Conservation (phyloP, 2,329 filamentous ascomycete species). For the Nemania diffusa region DNA sequence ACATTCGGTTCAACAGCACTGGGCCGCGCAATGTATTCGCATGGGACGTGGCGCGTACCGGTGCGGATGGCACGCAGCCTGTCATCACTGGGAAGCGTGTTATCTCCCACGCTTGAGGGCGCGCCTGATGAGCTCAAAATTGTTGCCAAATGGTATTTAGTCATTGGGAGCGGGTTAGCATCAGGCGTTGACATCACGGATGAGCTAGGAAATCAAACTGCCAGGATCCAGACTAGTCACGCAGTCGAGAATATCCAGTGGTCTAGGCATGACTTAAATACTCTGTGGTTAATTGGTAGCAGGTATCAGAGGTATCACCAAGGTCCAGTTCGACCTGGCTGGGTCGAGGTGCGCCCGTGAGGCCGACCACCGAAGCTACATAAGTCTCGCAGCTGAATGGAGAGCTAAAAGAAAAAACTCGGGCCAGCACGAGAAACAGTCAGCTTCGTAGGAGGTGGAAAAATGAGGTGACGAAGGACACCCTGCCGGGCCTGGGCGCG, state of each 20-base stretch:
- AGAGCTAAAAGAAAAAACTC: no score
- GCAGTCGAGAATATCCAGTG: slow-evolving; percentile 58
- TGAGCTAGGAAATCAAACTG: slow-evolving; percentile 50
- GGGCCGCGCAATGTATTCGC: slow-evolving; percentile 51
- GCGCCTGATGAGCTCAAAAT: slow-evolving; percentile 57
- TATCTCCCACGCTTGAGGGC: slow-evolving; percentile 54
- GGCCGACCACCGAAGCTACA: no score
- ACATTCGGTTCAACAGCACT: slow-evolving; percentile 25
- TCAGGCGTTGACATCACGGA: slow-evolving; percentile 55
- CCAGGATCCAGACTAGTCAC: slow-evolving; percentile 56
- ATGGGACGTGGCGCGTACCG: slow-evolving; percentile 48
- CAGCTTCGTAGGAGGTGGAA: no score
- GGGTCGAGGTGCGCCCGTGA: no score
- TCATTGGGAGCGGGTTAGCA: slow-evolving; percentile 46
- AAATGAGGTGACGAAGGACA: no score
- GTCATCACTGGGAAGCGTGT: slow-evolving; percentile 52
- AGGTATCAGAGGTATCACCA: slow-evolving; percentile 19
- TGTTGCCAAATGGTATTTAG: slow-evolving; percentile 53
- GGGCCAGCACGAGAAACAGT: no score
- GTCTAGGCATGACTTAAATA: slow-evolving; percentile 50
- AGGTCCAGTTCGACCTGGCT: slow-evolving; percentile 22
- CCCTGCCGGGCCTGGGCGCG: no score
- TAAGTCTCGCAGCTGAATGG: no score
- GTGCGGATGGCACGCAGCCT: slow-evolving; percentile 42
- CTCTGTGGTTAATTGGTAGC: slow-evolving; percentile 24